Percentiles rank a stretch among this genome's conserved stretches.
phyloP scores from a whole-genome alignment of 2,329 filamentous ascomycete genomes.

The Penicillium oxalicum region DNA sequence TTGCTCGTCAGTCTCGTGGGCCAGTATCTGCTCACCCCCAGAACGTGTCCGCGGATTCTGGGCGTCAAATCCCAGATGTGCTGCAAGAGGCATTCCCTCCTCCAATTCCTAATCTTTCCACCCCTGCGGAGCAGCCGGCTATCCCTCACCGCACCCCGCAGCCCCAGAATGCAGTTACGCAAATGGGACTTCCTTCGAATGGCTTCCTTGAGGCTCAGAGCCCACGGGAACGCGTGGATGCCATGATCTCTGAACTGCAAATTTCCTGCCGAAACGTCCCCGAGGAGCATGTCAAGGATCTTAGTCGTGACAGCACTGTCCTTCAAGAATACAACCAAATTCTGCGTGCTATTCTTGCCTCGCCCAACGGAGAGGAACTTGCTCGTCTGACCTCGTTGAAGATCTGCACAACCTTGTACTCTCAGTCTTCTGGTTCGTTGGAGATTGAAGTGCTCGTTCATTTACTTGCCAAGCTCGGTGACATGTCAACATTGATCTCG shows the following conservation, averaged over 20 bases:
- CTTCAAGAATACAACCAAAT: conserved; percentile 55
- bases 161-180: conserved; percentile 36
- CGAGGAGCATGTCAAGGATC: conserved; percentile 54
- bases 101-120: conserved; percentile 55
- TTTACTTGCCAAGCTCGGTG: conserved; percentile 56
- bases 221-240: conserved; percentile 49
- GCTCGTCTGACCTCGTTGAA: conserved; percentile 52
- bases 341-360: conserved; percentile 47
- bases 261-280: conserved; percentile 51
- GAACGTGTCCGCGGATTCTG: conserved; percentile 53
- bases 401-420: conserved; percentile 52
- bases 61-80: conserved; percentile 57
- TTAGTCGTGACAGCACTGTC: conserved; percentile 50
- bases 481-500: conserved; percentile 53
- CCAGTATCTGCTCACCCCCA: conserved; percentile 49
- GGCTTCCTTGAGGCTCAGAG: conserved; percentile 54
- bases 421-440: conserved; percentile 48
- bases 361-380: conserved; percentile 52
- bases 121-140: conserved; percentile 57
- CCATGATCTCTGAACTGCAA: conserved; percentile 52
- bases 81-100: conserved; percentile 54
- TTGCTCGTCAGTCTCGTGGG: conserved; percentile 77
- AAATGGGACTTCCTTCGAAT: conserved; percentile 41
- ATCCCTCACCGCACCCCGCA: conserved; percentile 54
- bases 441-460: conserved; percentile 60